A percentile compares a stretch with the other conserved stretches of the same genome.
Conservation (phyloP, 140 eudicot genomes). For the Stevia rebaudiana region DNA sequence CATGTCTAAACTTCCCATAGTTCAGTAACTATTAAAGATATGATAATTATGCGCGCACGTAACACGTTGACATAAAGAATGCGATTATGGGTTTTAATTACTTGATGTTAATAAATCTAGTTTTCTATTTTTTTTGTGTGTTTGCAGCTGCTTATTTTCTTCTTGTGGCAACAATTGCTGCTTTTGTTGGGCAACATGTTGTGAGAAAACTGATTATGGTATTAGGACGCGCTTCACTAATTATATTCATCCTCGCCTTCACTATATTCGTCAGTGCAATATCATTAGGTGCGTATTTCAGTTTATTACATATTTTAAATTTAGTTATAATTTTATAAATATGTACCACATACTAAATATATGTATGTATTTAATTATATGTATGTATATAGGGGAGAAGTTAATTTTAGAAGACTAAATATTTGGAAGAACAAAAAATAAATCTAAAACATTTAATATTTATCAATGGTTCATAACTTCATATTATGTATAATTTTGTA, state of each 20-base stretch:
- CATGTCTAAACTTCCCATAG: background rate
- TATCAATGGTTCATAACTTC: too few relatives aligned
- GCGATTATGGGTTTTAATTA: background rate
- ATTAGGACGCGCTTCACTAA: slow-evolving; percentile 84
- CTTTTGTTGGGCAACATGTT: slow-evolving; percentile 83
- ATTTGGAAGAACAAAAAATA: too few relatives aligned
- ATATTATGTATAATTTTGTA: too few relatives aligned
- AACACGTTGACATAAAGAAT: background rate
- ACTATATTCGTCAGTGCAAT: slow-evolving; percentile 87
- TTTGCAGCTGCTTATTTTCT: slow-evolving; percentile 74
- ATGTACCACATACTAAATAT: too few relatives aligned
- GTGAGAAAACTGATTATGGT: slow-evolving; percentile 66
- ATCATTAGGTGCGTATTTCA: slow-evolving; percentile 62
- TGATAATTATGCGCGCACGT: background rate
- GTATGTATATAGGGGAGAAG: too few relatives aligned
- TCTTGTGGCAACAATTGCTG: slow-evolving; percentile 80
- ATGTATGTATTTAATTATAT: too few relatives aligned
- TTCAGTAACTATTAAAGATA: background rate
- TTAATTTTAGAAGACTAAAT: too few relatives aligned
- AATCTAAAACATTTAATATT: too few relatives aligned
- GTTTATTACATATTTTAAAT: background rate
- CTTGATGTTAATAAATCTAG: background rate
- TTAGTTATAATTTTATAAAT: too few relatives aligned
- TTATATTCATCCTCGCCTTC: slow-evolving; percentile 82
- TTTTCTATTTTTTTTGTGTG: slow-evolving; percentile 4